These are phyloP conservation scores for Maudiozyma saulgeensis DNA, from an alignment of 805 yeast species.

Conservation along the genomic window DNA sequence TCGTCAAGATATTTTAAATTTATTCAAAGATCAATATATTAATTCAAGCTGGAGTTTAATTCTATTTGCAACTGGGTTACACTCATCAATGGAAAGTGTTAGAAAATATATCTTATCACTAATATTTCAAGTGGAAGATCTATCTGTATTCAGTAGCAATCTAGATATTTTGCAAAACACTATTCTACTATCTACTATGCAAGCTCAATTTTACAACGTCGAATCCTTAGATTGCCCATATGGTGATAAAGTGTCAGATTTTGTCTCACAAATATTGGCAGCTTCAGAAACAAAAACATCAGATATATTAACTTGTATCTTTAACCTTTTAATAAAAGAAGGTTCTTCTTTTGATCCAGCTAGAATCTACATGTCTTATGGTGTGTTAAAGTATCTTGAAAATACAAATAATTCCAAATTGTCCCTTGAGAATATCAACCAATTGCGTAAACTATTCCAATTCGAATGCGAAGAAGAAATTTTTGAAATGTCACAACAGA, in stretches of 20 bases:
- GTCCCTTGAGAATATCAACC: conserved; percentile 17
- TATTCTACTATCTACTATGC: conserved; percentile 52
- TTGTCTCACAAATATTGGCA: conserved; percentile 28
- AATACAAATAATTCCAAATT: conserved; percentile 15
- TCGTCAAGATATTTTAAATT: conserved; percentile 44
- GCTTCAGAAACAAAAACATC: background rate
- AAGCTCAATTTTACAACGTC: conserved; percentile 51
- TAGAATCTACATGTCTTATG: conserved; percentile 49
- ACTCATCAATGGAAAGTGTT: conserved; percentile 69
- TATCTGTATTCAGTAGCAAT: conserved; percentile 37
- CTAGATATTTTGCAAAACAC: conserved; percentile 30
- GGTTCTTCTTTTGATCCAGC: conserved; percentile 60
- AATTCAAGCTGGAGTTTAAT: conserved; percentile 66
- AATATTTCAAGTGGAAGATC: conserved; percentile 42
- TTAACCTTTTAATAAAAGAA: conserved; percentile 39
- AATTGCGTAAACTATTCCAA: conserved; percentile 31
- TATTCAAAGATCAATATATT: conserved; percentile 45
- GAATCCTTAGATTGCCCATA: conserved; percentile 41
- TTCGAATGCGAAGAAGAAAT: conserved; percentile 43
- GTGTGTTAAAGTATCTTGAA: conserved; percentile 46
- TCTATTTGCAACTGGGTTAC: conserved; percentile 65
- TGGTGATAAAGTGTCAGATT: conserved; percentile 42
- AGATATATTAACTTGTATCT: conserved; percentile 25
- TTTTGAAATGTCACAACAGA: conserved; percentile 41
- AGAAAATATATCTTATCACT: conserved; percentile 51